Evolutionary conservation across 176 grass and related monocot species (phyloP).

Genomic region (Hyparrhenia diplandra): DNA sequence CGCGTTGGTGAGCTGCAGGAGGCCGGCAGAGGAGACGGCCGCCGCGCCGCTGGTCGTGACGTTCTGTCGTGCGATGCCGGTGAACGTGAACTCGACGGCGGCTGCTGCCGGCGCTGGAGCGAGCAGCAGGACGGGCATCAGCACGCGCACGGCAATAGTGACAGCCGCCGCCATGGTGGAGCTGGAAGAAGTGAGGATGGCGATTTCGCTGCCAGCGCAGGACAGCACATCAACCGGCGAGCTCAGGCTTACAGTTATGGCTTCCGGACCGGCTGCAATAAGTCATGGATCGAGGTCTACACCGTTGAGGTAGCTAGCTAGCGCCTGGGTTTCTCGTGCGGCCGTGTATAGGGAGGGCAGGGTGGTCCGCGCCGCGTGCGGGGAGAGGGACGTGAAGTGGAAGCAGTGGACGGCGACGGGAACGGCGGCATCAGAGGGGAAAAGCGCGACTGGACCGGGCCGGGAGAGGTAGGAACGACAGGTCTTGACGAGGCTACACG

Average conservation of each 20-base stretch:
- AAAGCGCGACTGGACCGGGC: no score
- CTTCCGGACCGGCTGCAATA: not conserved
- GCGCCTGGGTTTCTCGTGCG: not conserved
- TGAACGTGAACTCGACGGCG: conserved; percentile 15
- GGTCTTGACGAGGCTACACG: not conserved
- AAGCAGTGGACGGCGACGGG: not conserved
- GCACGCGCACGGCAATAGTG: not conserved
- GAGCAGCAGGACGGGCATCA: not conserved
- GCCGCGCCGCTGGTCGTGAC: conserved; percentile 16
- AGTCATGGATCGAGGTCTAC: not conserved
- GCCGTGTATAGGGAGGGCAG: not conserved
- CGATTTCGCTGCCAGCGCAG: not conserved
- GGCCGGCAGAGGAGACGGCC: conserved; percentile 8
- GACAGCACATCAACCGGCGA: not conserved
- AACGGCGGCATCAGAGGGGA: no score
- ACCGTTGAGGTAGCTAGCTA: no score
- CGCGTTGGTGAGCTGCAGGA: conserved; percentile 49
- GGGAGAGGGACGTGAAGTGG: not conserved
- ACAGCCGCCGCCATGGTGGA: not conserved
- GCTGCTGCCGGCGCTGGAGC: not conserved
- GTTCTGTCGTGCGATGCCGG: conserved; percentile 27
- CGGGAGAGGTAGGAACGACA: not conserved
- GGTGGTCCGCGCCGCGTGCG: not conserved
- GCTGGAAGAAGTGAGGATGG: not conserved
- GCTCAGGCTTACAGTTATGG: not conserved